Conservation (phyloP, 2,329 filamentous ascomycete species). For the Xylariaceae sp. region DNA sequence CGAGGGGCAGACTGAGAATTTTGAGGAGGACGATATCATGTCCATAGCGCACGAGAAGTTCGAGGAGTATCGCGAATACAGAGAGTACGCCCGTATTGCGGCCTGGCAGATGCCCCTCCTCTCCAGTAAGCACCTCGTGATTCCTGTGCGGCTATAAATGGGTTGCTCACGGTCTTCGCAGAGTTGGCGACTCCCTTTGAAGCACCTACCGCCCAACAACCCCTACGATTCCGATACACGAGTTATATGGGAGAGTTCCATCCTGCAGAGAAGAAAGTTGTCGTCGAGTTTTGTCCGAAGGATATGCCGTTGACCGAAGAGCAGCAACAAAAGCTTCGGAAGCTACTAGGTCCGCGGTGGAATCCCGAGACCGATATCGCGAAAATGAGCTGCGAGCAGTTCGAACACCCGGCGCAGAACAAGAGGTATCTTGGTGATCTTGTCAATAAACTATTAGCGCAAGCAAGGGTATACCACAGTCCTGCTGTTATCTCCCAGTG, state of each 20-base stretch:
- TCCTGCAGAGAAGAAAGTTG: constrained; percentile 88
- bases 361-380: constrained; percentile 78
- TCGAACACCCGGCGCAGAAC: constrained; percentile 87
- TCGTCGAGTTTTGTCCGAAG: constrained; percentile 76
- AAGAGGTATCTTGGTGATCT: constrained; percentile 88
- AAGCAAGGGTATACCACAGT: constrained; percentile 57
- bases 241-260: constrained; percentile 93
- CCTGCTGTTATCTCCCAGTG: constrained; percentile 9
- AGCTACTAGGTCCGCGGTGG: constrained; percentile 80
- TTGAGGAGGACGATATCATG: constrained; percentile 79
- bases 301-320: constrained; percentile 66
- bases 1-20: constrained; percentile 46
- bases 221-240: constrained; percentile 93
- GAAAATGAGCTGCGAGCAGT: constrained; percentile 88
- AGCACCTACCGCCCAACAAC: constrained; percentile 61
- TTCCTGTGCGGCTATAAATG: neutral
- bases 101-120: constrained; percentile 96
- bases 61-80: constrained; percentile 80
- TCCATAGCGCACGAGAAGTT: constrained; percentile 80
- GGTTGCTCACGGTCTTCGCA: constrained; percentile 36
- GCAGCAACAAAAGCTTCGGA: constrained; percentile 77
- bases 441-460: constrained; percentile 66
- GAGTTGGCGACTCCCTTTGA: constrained; percentile 79
- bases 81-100: constrained; percentile 80
- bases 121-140: constrained; percentile 61